Evolutionary conservation across 179 eudicot species (phyloP), one percentile per base, ranked within the genome.

Genomic region (Pouteria campechiana): DNA sequence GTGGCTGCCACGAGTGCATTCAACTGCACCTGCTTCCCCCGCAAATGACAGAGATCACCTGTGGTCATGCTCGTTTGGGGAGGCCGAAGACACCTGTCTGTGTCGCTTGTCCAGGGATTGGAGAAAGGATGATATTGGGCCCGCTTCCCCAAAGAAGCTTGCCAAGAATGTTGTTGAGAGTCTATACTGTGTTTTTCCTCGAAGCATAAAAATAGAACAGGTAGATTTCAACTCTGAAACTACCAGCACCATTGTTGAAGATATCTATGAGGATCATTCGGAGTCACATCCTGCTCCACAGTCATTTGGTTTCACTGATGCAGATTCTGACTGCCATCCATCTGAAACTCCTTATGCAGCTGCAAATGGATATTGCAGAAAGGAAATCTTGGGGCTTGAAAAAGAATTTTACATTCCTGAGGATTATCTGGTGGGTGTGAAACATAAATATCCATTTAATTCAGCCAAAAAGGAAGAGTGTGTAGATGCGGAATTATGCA

Each of bases 161-260:
- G 95, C 98, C 48, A 90, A 79, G 60, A 81, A 69, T 69, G 95
- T 90, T 37, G 72, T 73, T 29, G 92, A 90, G 50, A 81, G 70
- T 52, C 92, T 90, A 39, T 65, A 79, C 13, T 63, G 58, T 17
- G 55, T 16, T 48, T 35, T 44, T 46, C 49, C 74, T 1, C n/a
- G n/a, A n/a, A n/a, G n/a, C n/a, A n/a, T n/a, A n/a, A 55, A 41
- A 39, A 32, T 49, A 38, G 63, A 60, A 54, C 52, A 46, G 19
- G 67, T 63, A 44, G 81, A 70, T 35, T 57, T 44, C 49, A 86
- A 73, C 25, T 48, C 74, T 27, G 77, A 62, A 49, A 55, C 52
- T 33, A 95, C 95, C 22, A 81, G 81, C 53, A 81, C 94, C 34
- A 59, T n/a, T n/a, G n/a, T 90, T 40, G 98, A 79, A 52, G 95